Evolutionary conservation across 116 monocot genomes (phyloP).

Genomic region (Iris pallida): DNA sequence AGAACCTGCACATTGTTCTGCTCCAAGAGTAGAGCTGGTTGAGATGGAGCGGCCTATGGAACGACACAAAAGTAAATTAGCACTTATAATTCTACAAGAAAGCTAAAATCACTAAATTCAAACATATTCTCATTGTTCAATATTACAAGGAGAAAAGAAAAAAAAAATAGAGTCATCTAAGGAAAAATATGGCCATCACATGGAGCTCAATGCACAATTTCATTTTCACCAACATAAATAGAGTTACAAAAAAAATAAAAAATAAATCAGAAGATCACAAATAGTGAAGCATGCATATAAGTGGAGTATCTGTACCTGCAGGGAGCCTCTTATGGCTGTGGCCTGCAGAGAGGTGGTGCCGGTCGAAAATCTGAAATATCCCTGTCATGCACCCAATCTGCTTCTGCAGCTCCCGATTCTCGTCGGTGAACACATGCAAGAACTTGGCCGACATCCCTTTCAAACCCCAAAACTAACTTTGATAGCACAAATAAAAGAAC

Average conservation of each 20-base stretch:
- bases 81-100: no score
- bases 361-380: conserved; percentile 85
- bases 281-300: not conserved
- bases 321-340: conserved; percentile 31
- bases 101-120: no score
- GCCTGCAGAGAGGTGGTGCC: conserved; percentile 47
- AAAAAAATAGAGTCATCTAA: no score
- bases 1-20: conserved; percentile 15
- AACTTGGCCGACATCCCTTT: conserved; percentile 65
- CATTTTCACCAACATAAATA: no score
- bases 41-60: conserved; percentile 1
- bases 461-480: not conserved
- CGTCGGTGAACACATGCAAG: conserved; percentile 52
- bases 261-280: not conserved
- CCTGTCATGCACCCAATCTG: conserved; percentile 96
- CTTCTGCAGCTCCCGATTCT: conserved; percentile 57
- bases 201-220: no score
- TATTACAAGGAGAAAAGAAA: no score
- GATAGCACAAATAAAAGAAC: no score
- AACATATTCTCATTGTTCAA: no score
- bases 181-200: no score
- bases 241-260: no score
- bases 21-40: conserved; percentile 4
- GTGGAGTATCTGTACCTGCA: no score
- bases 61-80: not conserved